phyloP scores from a whole-genome alignment of 2,329 filamentous ascomycete genomes.

The Fusarium caatingaense region DNA sequence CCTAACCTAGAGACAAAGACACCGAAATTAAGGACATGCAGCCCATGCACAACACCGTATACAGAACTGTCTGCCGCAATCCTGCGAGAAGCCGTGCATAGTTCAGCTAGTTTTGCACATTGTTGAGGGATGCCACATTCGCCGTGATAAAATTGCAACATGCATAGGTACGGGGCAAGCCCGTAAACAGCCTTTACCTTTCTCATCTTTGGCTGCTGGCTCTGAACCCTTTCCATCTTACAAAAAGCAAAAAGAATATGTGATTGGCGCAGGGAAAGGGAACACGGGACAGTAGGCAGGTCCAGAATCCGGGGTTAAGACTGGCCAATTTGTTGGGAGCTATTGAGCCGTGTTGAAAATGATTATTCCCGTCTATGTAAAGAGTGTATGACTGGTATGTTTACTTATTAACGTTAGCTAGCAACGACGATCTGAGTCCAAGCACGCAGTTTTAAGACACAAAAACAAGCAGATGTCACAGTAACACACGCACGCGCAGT shows the following conservation, averaged over 20 bases:
- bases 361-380: neutral
- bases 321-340: constrained; percentile 21
- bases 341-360: constrained; percentile 16
- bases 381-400: neutral
- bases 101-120: constrained; percentile 9
- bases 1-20: neutral
- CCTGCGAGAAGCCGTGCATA: constrained; percentile 7
- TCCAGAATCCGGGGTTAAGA: constrained; percentile 21
- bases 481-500: constrained; percentile 3
- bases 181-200: constrained; percentile 1
- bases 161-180: constrained; percentile 13
- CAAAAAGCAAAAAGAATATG: constrained; percentile 17
- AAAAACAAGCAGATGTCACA: constrained; percentile 12
- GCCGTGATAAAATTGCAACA: constrained; percentile 18
- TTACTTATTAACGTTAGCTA: neutral
- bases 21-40: neutral
- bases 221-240: neutral
- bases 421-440: constrained; percentile 5
- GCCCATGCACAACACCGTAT: neutral
- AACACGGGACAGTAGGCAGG: constrained; percentile 14
- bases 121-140: constrained; percentile 11
- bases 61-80: neutral
- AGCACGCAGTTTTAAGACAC: constrained; percentile 20
- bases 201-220: constrained; percentile 8
- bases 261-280: constrained; percentile 12